phyloP scores from a whole-genome alignment of 1,139 yeast genomes.

The Protomyces gravidus region DNA sequence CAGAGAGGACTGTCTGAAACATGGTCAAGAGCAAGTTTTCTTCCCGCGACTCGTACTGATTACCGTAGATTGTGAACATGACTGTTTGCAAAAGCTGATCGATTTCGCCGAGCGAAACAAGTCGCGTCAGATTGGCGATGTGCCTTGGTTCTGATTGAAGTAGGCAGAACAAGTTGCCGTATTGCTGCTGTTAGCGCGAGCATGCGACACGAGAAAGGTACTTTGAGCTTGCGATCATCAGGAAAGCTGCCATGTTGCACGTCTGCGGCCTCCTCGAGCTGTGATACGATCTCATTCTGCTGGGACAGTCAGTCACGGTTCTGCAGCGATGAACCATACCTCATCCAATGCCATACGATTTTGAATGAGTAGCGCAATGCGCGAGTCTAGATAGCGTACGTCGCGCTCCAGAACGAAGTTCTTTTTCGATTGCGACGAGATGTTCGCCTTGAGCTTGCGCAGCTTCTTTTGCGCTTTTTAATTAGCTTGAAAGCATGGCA shows the following conservation, averaged over 20 bases:
- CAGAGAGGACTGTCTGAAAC: conserved; percentile 44
- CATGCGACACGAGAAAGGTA: background rate
- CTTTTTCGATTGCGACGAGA: conserved; percentile 43
- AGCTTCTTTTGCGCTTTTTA: conserved; percentile 41
- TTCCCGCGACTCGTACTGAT: conserved; percentile 46
- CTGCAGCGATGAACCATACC: conserved; percentile 14
- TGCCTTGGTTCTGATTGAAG: conserved; percentile 45
- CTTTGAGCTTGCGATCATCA: conserved; percentile 33
- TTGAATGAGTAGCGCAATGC: conserved; percentile 45
- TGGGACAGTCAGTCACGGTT: background rate
- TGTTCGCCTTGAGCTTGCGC: conserved; percentile 41
- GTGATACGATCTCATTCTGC: conserved; percentile 42
- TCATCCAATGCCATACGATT: conserved; percentile 45
- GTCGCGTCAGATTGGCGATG: conserved; percentile 42
- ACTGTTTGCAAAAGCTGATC: conserved; percentile 45
- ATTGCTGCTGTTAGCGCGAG: conserved; percentile 34
- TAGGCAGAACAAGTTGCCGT: conserved; percentile 44
- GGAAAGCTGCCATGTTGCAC: conserved; percentile 33
- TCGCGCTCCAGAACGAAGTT: conserved; percentile 45
- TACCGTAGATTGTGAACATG: conserved; percentile 47
- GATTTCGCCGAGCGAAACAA: conserved; percentile 44
- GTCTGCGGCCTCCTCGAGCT: conserved; percentile 37
- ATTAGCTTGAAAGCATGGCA: too few species aligned
- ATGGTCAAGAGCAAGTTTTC: conserved; percentile 44
- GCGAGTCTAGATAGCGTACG: conserved; percentile 44